Evolutionary conservation across 2,329 filamentous ascomycete genomes (phyloP).

Genomic region (Pestalotiopsis sp.): DNA sequence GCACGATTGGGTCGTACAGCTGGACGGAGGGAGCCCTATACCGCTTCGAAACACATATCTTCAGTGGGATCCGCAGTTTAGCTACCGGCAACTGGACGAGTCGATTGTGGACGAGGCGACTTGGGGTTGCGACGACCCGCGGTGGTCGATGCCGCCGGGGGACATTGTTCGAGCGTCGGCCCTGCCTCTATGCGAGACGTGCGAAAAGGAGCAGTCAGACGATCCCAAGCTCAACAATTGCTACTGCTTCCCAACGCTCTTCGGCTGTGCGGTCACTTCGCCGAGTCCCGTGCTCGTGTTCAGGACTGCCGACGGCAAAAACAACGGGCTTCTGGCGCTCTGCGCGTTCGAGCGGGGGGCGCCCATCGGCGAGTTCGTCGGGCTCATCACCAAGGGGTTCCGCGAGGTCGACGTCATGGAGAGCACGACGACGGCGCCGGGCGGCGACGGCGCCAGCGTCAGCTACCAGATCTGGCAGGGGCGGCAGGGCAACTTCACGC

Average conservation of each 20-base stretch:
- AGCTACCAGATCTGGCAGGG: constrained; percentile 62
- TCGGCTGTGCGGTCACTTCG: constrained; percentile 42
- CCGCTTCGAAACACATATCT: constrained; percentile 48
- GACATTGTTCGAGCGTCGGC: constrained; percentile 23
- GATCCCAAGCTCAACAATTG: constrained; percentile 49
- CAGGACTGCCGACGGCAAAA: constrained; percentile 52
- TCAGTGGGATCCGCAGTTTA: constrained; percentile 46
- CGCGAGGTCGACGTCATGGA: constrained; percentile 57
- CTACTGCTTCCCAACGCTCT: constrained; percentile 54
- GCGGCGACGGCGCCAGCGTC: not conserved
- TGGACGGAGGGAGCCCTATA: constrained; percentile 39
- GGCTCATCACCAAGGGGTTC: constrained; percentile 53
- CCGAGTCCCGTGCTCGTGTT: constrained; percentile 52
- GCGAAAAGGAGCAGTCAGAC: constrained; percentile 51
- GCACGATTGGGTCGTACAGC: constrained; percentile 53
- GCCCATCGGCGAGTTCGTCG: constrained; percentile 58
- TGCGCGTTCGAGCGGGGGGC: constrained; percentile 51
- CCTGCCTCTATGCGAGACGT: constrained; percentile 42
- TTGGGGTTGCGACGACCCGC: constrained; percentile 53
- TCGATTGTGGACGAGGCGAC: constrained; percentile 47
- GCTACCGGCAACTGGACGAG: constrained; percentile 50
- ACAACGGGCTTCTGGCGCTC: constrained; percentile 53
- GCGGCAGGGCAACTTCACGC: constrained; percentile 55
- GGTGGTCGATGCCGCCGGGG: constrained; percentile 34
- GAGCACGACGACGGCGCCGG: constrained; percentile 34